Evolutionary conservation across 106 monocot genomes (phyloP).

Genomic region (Dendrobium nobile): DNA sequence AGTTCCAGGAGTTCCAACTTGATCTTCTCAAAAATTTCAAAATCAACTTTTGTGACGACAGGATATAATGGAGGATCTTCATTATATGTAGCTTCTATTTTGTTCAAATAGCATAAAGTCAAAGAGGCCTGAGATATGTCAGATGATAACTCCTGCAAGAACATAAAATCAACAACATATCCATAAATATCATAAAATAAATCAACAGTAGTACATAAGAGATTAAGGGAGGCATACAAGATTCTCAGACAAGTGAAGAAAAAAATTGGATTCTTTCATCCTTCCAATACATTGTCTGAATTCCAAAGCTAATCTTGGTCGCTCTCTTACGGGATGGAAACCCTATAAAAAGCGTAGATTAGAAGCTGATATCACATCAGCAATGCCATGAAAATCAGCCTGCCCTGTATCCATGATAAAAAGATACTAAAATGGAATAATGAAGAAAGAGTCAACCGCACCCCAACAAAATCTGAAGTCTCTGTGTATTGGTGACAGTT

Average conservation of each 20-base stretch:
- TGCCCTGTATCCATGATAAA: neutral
- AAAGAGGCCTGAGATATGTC: conserved; percentile 56
- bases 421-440: neutral
- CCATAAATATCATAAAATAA: neutral
- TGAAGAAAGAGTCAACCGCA: conserved; percentile 13
- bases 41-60: conserved; percentile 31
- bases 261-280: conserved; percentile 37
- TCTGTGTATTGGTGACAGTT: conserved; percentile 98
- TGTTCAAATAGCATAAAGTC: conserved; percentile 32
- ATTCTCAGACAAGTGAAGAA: conserved; percentile 24
- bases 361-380: neutral
- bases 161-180: neutral
- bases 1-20: conserved; percentile 37
- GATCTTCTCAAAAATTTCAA: conserved; percentile 37
- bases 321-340: conserved; percentile 75
- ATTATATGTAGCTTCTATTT: conserved; percentile 22
- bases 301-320: conserved; percentile 46
- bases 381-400: neutral
- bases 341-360: conserved; percentile 39
- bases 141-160: conserved; percentile 42
- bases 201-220: neutral
- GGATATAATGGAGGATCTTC: conserved; percentile 11
- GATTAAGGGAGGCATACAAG: conserved; percentile 29
- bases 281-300: conserved; percentile 42
- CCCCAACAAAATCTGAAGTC: conserved; percentile 94